Evolutionary conservation across 352 stramenopile species (phyloP), one percentile per base, ranked within the genome.

Genomic region (Pythium sp.): DNA sequence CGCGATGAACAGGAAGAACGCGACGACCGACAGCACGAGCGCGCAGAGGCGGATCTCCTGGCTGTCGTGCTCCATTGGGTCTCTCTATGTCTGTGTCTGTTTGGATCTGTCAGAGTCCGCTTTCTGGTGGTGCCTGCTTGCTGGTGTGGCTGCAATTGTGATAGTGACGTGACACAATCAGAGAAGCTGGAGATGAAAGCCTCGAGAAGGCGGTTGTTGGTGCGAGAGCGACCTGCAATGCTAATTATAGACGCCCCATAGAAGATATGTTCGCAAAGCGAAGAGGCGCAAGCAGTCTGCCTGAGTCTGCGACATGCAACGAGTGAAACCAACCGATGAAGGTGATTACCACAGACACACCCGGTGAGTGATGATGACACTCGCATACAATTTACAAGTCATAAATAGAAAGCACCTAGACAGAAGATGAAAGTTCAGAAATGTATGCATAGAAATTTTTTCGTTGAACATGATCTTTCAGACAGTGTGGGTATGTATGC

Each of bases 1-100:
- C 28, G 74, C 80, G 63, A 87, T 81, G 73, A 87, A 89, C 9
- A 89, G 62, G 66, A 86, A 86, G 65, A 89, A 89, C 28, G 81
- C 76, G 5, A 76, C 53, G 67, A 89, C 73, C 3, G 79, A 80
- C 24, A 89, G 72, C 64, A 84, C 79, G 32, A 89, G 71, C 60
- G 81, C 81, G 55, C 72, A 75, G 11, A 85, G 69, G 61, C 81
- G 81, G 58, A 89, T 77, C 60, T 87, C 77, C 26, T 82, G 78
- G 49, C 77, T 81, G 71, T 83, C 77, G 64, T 69, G 65, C 72
- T 81, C 72, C 70, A 79, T 80, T 1, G 24, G 12, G 2, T 18
- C 6, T 28, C 34, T 22, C 5, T n/a, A 9, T 51, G 5, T 51
- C 5, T 22, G 43, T 51, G 18, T 51, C 5, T 51, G 32, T 38